A percentile compares a stretch with the other conserved stretches of the same genome.
These are phyloP conservation scores for Lathyrus tuberosus DNA, from an alignment of 306 rosid genomes.

Conservation along the genomic window DNA sequence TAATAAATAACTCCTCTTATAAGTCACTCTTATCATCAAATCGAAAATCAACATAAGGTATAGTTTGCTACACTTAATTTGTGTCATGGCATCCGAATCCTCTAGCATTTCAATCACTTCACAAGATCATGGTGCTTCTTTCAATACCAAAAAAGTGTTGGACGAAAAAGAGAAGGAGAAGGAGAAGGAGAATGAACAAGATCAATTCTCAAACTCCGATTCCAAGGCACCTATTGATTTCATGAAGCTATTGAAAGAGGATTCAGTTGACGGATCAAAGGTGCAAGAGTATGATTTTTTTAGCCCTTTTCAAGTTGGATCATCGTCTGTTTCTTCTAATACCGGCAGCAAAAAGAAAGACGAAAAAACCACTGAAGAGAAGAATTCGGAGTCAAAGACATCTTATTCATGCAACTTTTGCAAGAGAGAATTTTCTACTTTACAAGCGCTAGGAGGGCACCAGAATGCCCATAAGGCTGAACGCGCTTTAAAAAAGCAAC, in stretches of 20 bases:
- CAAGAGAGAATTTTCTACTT: conserved; percentile 63
- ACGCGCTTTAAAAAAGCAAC: conserved; percentile 63
- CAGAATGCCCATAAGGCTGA: conserved; percentile 82
- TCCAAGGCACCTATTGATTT: conserved; percentile 34
- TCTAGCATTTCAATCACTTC: conserved; percentile 54
- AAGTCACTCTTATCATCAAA: neutral
- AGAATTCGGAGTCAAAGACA: conserved; percentile 28
- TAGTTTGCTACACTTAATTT: neutral
- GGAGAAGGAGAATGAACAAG: no score
- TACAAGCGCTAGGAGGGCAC: conserved; percentile 83
- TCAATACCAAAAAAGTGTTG: neutral
- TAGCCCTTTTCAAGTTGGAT: conserved; percentile 8
- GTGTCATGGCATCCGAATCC: conserved; percentile 39
- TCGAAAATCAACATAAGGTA: neutral
- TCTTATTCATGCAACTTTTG: conserved; percentile 66
- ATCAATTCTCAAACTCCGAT: conserved; percentile 24
- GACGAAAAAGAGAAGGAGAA: neutral
- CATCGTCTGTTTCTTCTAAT: conserved; percentile 25
- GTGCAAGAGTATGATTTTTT: conserved; percentile 40
- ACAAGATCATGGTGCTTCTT: conserved; percentile 3
- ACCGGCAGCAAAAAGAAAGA: no score
- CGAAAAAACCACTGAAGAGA: neutral
- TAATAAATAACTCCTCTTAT: conserved; percentile 27
- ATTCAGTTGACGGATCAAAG: conserved; percentile 2
- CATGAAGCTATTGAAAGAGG: conserved; percentile 41